Conservation (phyloP, 768 basidiomycete species). For the Hygrophorus pudorinus region DNA sequence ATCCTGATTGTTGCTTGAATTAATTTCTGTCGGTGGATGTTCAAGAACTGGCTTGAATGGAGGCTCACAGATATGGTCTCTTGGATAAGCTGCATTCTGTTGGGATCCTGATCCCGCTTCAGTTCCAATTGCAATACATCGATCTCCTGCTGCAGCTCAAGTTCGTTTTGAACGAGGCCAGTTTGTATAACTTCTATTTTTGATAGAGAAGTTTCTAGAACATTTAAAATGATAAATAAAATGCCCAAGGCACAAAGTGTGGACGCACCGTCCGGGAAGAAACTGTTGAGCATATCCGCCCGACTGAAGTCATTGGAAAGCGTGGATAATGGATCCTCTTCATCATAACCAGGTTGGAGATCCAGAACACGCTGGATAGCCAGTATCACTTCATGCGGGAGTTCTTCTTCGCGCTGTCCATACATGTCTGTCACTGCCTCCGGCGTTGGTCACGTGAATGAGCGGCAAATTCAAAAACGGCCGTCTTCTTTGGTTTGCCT, state of each 20-base stretch:
- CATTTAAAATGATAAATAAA: slow-evolving; percentile 12
- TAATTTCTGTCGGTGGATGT: slow-evolving; percentile 5
- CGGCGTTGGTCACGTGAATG: no score
- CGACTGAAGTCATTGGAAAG: slow-evolving; percentile 49
- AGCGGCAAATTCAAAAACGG: no score
- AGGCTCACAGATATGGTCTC: slow-evolving; percentile 85
- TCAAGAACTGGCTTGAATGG: background rate
- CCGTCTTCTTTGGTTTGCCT: no score
- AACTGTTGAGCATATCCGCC: slow-evolving; percentile 48
- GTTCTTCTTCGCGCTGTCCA: slow-evolving; percentile 9
- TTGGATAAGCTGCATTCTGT: slow-evolving; percentile 83
- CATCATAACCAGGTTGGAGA: slow-evolving; percentile 30
- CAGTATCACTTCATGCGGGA: slow-evolving; percentile 58
- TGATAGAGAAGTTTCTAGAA: slow-evolving; percentile 63
- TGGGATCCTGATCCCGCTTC: slow-evolving; percentile 72
- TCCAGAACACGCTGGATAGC: slow-evolving; percentile 67
- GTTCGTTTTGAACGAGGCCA: slow-evolving; percentile 58
- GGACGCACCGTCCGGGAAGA: slow-evolving; percentile 69
- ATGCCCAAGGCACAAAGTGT: slow-evolving; percentile 2
- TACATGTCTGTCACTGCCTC: background rate
- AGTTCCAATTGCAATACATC: slow-evolving; percentile 57
- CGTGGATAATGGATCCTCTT: slow-evolving; percentile 45
- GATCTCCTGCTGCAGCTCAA: slow-evolving; percentile 64
- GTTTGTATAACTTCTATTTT: slow-evolving; percentile 65
- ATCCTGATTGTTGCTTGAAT: slow-evolving; percentile 44